phyloP scores from a whole-genome alignment of 1,139 yeast genomes.

The Candida dubliniensis region DNA sequence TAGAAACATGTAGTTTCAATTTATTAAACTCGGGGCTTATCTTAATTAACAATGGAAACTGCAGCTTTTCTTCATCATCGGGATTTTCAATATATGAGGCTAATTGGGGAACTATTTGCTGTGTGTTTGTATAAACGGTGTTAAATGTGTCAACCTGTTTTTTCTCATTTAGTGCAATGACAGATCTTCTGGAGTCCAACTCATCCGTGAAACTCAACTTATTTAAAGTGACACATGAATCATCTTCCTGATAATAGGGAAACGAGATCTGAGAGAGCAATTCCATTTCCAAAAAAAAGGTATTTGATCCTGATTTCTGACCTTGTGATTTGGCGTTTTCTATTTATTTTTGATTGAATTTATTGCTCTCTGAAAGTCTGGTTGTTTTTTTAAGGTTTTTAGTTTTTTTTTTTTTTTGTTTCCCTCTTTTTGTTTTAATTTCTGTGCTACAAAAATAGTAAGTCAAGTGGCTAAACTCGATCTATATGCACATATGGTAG shows the following conservation, averaged over 20 bases:
- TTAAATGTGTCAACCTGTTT: constrained; percentile 18
- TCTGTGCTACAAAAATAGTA: no score
- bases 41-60: constrained; percentile 29
- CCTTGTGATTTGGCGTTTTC: no score
- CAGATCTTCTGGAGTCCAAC: constrained; percentile 21
- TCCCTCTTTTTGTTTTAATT: no score
- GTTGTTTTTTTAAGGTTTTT: no score
- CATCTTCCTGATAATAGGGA: constrained; percentile 24
- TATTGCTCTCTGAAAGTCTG: no score
- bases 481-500: no score
- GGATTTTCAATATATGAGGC: constrained; percentile 29
- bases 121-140: constrained; percentile 16
- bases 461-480: no score
- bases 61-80: constrained; percentile 5
- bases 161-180: constrained; percentile 19
- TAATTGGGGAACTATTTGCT: constrained; percentile 16
- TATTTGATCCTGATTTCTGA: not conserved
- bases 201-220: constrained; percentile 25
- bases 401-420: no score
- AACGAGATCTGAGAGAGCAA: constrained; percentile 20
- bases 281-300: constrained; percentile 6
- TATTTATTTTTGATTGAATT: no score
- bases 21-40: constrained; percentile 23
- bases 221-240: constrained; percentile 21
- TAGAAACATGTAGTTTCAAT: constrained; percentile 30